Evolutionary conservation across 768 basidiomycete genomes (phyloP).

Genomic region (Amanita fuliginea): DNA sequence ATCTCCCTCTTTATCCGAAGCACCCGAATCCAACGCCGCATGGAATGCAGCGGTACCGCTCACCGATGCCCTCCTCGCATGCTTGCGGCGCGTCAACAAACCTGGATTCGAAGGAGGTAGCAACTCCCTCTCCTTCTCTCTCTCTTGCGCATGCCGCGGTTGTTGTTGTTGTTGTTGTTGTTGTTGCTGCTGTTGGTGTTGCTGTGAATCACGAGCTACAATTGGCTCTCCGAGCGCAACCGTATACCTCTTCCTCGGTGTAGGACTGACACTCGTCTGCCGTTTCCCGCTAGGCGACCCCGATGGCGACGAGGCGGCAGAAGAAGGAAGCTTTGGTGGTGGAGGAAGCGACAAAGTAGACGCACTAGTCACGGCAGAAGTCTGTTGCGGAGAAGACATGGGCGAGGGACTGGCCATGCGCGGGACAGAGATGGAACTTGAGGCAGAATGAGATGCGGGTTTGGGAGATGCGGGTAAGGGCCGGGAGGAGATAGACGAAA

Average conservation of each 20-base stretch:
- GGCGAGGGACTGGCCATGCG: conserved; percentile 14
- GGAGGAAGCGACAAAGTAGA: conserved; percentile 4
- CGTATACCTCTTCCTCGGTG: conserved; percentile 78
- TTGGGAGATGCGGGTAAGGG: conserved; percentile 9
- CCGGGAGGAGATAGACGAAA: conserved; percentile 12
- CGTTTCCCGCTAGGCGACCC: conserved; percentile 21
- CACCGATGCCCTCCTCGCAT: conserved; percentile 14
- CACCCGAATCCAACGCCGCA: not conserved
- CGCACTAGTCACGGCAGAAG: not conserved
- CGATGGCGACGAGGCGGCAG: conserved; percentile 27
- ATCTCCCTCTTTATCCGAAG: not conserved
- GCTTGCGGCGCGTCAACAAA: not conserved
- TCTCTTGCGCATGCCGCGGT: too few species aligned
- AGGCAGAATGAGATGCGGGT: conserved; percentile 3
- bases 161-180: conserved; percentile 4
- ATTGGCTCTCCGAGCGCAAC: conserved; percentile 75
- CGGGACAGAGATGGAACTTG: conserved; percentile 5
- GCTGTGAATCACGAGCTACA: conserved; percentile 25
- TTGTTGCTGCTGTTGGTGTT: conserved; percentile 7
- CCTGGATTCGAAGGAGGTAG: not conserved
- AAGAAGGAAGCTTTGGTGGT: conserved; percentile 5
- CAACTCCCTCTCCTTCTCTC: too few species aligned
- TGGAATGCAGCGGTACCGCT: conserved; percentile 32
- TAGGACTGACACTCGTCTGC: conserved; percentile 52
- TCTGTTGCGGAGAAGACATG: not conserved